Base-by-base conservation (phyloP, 768 basidiomycete genomes). In the Wakefieldia striispora region DNA sequence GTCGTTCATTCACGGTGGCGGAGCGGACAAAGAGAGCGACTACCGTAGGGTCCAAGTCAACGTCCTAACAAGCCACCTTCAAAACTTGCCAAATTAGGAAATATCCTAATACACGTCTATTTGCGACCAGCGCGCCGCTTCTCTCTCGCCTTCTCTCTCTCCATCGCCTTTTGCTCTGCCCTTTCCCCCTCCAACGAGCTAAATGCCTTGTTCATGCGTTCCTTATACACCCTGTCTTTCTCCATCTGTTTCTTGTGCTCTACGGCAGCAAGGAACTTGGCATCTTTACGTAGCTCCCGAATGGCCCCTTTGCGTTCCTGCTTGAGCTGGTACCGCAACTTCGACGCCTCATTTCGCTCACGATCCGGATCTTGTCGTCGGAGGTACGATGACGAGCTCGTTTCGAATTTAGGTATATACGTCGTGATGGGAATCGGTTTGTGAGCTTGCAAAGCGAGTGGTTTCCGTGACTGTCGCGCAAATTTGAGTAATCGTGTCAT, bases 251-350 rank as follows among this genome's bases (percentile, higher is more conserved):
- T 83, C 71, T 85, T 82, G 62, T 91, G 85, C 60, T 92, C 84
- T 64, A 95, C 93, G 24, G 76, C 77, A 10, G 95, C 92, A 70
- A 99, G 75, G 81, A 97, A 99, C 57, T 81, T 79, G 54, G 92
- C 86, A 65, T 99, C 97, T 75, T 97, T 97, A 53, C 97, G 83
- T 45, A 99, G 75, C 65, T 99, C 97, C 40, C 95, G 77, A 54
- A 99, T 93, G 5, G 97, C 97, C 38, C 97, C 95, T 76, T 97
- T 98, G 63, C 81, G 76, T 75, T 98, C 97, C 72, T 98, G 87
- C 72, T 95, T 95, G 75, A 93, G 87, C 64, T 94, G 83, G 35
- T 81, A 79, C 47, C 88, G 86, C 61, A 99, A 70, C 68, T 97
- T 98, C 49, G 85, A 71, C 0, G 84, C 82, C 56, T 89, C 90